Conservation (phyloP, 176 grass and related monocot species). For the Hsuehochloa calcarea region DNA sequence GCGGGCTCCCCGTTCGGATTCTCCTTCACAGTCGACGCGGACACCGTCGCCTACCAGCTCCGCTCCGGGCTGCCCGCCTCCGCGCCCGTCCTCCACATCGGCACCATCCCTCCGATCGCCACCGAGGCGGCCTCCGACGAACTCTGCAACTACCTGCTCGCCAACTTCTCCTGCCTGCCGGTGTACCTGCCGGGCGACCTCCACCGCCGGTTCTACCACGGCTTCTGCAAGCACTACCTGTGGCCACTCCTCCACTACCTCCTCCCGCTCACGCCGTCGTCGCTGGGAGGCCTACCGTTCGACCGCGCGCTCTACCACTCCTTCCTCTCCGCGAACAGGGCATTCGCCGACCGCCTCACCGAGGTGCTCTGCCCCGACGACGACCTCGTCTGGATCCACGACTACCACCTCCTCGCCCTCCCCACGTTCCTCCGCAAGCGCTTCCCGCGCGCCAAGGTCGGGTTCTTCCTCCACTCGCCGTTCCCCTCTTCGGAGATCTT, state of each 20-base stretch:
- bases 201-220: constrained; percentile 80
- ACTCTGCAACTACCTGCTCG: constrained; percentile 53
- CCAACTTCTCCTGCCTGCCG: constrained; percentile 66
- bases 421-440: constrained; percentile 93
- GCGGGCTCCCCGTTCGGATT: constrained; percentile 48
- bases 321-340: constrained; percentile 88
- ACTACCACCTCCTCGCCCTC: constrained; percentile 91
- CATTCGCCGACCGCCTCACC: constrained; percentile 82
- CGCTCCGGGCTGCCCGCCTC: constrained; percentile 52
- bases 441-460: constrained; percentile 69
- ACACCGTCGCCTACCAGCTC: constrained; percentile 67
- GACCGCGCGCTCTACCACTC: constrained; percentile 84
- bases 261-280: constrained; percentile 69
- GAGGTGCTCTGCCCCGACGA: constrained; percentile 84
- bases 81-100: constrained; percentile 64
- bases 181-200: constrained; percentile 72
- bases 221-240: constrained; percentile 97
- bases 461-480: constrained; percentile 94
- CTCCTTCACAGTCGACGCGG: constrained; percentile 50
- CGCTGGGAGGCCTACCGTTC: constrained; percentile 68
- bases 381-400: constrained; percentile 94
- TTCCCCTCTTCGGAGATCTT: constrained; percentile 98
- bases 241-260: constrained; percentile 98
- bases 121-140: constrained; percentile 48
- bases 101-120: constrained; percentile 49